phyloP scores from a whole-genome alignment of 2,329 filamentous ascomycete species.

The Colletotrichum sp. region DNA sequence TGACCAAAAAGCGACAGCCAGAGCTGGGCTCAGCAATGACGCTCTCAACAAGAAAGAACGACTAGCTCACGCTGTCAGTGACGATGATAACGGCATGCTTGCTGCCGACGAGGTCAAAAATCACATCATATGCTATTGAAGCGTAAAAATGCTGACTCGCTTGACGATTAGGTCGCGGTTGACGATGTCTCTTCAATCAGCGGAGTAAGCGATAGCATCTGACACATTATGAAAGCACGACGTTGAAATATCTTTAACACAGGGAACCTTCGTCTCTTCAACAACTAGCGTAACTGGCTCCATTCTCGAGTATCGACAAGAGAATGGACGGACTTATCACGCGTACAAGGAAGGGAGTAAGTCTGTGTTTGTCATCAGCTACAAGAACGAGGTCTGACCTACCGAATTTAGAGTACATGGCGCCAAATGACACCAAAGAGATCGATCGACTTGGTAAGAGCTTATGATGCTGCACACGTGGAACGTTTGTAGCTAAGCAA shows the following conservation, averaged over 20 bases:
- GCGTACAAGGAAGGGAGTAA: background rate
- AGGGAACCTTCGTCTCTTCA: background rate
- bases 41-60: background rate
- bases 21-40: background rate
- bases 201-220: background rate
- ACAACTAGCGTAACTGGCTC: background rate
- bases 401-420: background rate
- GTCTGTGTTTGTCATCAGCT: background rate
- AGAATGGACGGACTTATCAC: background rate
- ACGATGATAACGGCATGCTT: background rate
- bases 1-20: background rate
- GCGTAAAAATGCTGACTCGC: background rate
- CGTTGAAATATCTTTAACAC: background rate
- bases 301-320: background rate
- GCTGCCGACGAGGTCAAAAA: background rate
- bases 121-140: background rate
- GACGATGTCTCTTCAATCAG: background rate
- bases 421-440: background rate
- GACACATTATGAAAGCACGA: background rate
- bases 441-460: background rate
- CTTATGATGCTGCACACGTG: background rate
- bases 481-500: rapidly evolving
- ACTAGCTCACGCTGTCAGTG: background rate
- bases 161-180: background rate
- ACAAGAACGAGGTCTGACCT: background rate